Evolutionary conservation across 345 rosid genomes (phyloP).

Genomic region (Gossypium australe): DNA sequence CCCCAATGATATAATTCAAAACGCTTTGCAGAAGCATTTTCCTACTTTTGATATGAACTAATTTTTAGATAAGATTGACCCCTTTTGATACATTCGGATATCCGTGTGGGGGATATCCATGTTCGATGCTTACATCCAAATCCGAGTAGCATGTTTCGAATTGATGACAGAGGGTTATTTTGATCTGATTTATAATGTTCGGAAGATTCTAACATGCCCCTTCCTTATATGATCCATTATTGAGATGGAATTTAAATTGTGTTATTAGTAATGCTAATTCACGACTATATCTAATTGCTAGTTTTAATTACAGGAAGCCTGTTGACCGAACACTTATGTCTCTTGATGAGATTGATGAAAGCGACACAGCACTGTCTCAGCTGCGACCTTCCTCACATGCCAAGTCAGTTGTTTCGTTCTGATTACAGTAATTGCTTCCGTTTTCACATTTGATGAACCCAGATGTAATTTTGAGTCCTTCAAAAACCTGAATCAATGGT

Average conservation of each 20-base stretch:
- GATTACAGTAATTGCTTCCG: constrained; percentile 3
- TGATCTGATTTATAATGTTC: not conserved
- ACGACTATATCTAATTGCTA: constrained; percentile 3
- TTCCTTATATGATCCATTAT: not conserved
- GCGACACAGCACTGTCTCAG: constrained; percentile 53
- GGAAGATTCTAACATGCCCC: not conserved
- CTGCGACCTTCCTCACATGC: constrained; percentile 41
- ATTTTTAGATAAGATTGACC: not conserved
- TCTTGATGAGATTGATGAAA: constrained; percentile 49
- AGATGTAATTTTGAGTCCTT: constrained; percentile 1
- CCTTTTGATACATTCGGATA: not conserved
- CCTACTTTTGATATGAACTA: not conserved
- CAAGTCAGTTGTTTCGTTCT: constrained; percentile 58
- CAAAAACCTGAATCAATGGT: not conserved
- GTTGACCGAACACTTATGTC: constrained; percentile 23
- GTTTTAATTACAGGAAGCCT: constrained; percentile 41
- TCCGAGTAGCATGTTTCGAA: not conserved
- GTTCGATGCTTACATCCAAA: not conserved
- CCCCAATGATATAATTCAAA: not conserved
- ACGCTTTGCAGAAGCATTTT: not conserved
- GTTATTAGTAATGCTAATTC: not conserved
- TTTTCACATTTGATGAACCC: constrained; percentile 2
- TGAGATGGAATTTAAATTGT: not conserved
- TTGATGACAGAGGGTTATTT: not conserved
- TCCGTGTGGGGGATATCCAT: not conserved